Base-by-base conservation (phyloP, 2,329 filamentous ascomycete genomes). In the Cladosporium oxysporum region DNA sequence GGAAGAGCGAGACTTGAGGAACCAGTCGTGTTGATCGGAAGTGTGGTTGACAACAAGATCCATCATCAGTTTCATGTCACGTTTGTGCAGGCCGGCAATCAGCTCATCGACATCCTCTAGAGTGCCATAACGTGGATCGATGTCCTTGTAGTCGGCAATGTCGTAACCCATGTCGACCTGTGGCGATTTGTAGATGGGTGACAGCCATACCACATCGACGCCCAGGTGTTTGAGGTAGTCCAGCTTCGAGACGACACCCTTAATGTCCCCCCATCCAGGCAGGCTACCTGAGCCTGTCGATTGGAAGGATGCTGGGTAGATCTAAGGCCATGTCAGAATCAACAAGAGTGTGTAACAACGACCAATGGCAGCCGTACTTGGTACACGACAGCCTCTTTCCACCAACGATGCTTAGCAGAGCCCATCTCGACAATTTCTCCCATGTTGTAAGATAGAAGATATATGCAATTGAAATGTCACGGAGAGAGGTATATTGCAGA, bases 131-230 rank as follows among this genome's bases (percentile, higher is more conserved):
- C 75, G 73, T 0, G 80, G 80, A 67, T 84, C 79, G 58, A 84
- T 81, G 62, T 78, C 76, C 64, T 80, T 78, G 72, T 84, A 81
- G 60, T 81, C 78, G 21, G 73, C 68, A 41, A 84, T 84, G 59
- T 84, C 83, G 67, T 85, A 85, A 14, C 83, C 83, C 81, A 84
- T 84, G 62, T 85, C 83, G 5, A 83, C 79, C 71, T 84, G 83
- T 8, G 83, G 83, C 12, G 82, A 83, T 66, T 84, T 84, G 74
- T 81, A 84, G 14, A 83, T 80, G 2, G 89, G 90, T 53, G 84
- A 90, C 0, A 88, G 76, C 89, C 89, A 91, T 58, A 92, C 80
- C 7, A 87, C 83, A 71, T 91, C 84, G 11, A 89, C 79, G 0
- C 88, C 89, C 0, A 90, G 80, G 2, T 85, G 79, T 61, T 85